Conservation (phyloP, 2,329 filamentous ascomycete genomes). For the Aspergillus hortae region DNA sequence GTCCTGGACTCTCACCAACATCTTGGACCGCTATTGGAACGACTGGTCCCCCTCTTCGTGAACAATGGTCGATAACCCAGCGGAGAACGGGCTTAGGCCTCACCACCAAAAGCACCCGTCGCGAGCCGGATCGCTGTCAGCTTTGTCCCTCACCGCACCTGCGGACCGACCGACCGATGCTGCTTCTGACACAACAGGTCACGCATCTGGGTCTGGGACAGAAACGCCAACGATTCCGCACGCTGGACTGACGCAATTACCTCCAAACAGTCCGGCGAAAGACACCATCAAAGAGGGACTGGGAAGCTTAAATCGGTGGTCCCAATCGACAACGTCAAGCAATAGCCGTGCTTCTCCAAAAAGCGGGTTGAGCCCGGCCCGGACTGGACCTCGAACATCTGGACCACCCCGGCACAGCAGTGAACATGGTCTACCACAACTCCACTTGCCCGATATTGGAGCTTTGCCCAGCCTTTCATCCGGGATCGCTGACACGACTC, state of each 20-base stretch:
- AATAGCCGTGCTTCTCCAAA: constrained; percentile 20
- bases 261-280: constrained; percentile 12
- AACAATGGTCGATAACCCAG: constrained; percentile 3
- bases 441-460: constrained; percentile 1
- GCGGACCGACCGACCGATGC: not conserved
- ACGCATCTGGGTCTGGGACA: constrained; percentile 3
- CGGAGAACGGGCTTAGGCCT: not conserved
- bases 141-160: not conserved
- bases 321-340: constrained; percentile 54
- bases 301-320: constrained; percentile 56
- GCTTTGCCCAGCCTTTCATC: constrained; percentile 2
- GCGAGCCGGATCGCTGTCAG: constrained; percentile 1
- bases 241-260: constrained; percentile 2
- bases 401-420: too few species aligned
- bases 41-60: not conserved
- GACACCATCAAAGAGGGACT: constrained; percentile 42
- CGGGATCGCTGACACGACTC: not conserved
- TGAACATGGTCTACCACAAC: not conserved
- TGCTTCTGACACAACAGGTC: not conserved
- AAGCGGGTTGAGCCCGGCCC: constrained; percentile 11
- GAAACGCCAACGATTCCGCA: constrained; percentile 7
- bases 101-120: not conserved
- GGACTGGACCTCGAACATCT: not conserved
- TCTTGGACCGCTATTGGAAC: not conserved
- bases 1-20: not conserved